Evolutionary conservation across 169 alveolate species (phyloP).

Genomic region (Neospora caninum): DNA sequence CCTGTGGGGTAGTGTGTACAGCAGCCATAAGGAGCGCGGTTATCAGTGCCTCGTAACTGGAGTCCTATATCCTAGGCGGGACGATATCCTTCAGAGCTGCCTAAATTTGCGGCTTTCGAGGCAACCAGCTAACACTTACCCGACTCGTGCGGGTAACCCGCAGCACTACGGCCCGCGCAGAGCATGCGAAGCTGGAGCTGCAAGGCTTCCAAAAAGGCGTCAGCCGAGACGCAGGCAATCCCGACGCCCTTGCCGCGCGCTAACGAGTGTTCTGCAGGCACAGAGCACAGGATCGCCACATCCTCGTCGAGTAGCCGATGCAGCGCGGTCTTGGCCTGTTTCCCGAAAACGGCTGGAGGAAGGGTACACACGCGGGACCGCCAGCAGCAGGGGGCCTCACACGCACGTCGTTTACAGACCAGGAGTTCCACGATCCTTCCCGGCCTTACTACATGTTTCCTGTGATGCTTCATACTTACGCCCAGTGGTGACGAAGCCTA

Average conservation of each 20-base stretch:
- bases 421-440: background rate
- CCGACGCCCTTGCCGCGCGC: constrained; percentile 28
- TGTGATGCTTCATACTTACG: background rate
- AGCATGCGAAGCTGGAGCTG: background rate
- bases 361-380: background rate
- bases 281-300: background rate
- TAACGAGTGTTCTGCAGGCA: constrained; percentile 31
- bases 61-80: too few relatives aligned
- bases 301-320: too few relatives aligned
- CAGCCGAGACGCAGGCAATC: constrained; percentile 33
- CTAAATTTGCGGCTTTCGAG: too few relatives aligned
- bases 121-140: background rate
- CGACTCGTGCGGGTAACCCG: too few relatives aligned
- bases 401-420: too few relatives aligned
- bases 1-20: too few relatives aligned
- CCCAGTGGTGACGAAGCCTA: constrained; percentile 31
- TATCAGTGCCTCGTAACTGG: too few relatives aligned
- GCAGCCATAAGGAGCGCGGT: too few relatives aligned
- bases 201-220: background rate
- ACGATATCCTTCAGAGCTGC: too few relatives aligned
- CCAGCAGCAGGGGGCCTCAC: background rate
- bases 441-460: background rate
- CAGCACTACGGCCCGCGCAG: background rate
- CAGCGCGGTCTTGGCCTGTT: too few relatives aligned
- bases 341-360: too few relatives aligned